Conservation (phyloP, 1,139 yeast species). For the Blastobotrys persicus region DNA sequence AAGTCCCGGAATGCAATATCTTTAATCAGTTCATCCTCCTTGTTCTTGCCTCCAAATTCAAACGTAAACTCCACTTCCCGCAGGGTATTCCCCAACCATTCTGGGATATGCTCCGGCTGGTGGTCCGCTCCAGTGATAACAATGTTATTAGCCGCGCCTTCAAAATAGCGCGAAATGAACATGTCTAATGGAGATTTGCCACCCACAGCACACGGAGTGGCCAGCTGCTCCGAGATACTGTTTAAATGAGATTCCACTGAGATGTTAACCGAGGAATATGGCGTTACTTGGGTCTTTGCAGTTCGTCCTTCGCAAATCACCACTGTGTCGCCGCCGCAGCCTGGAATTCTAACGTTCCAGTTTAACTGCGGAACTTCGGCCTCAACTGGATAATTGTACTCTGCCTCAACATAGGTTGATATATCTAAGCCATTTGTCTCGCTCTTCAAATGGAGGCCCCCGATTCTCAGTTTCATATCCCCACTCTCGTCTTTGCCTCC, state of each 20-base stretch:
- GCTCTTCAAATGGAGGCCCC: constrained; percentile 5
- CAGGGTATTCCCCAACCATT: constrained; percentile 23
- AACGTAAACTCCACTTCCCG: constrained; percentile 18
- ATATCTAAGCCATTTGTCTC: constrained; percentile 18
- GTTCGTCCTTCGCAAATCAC: constrained; percentile 24
- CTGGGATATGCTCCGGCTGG: constrained; percentile 21
- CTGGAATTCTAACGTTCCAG: constrained; percentile 29
- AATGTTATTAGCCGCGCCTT: constrained; percentile 23
- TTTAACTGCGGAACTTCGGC: constrained; percentile 24
- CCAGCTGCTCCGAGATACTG: constrained; percentile 20
- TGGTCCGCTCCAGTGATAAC: constrained; percentile 20
- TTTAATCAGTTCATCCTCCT: constrained; percentile 25
- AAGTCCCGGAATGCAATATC: constrained; percentile 26
- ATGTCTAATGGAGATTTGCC: constrained; percentile 27
- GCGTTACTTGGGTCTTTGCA: constrained; percentile 21
- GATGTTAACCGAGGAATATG: constrained; percentile 20
- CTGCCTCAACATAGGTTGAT: constrained; percentile 19
- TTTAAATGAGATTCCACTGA: constrained; percentile 21
- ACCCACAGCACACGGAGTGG: constrained; percentile 22
- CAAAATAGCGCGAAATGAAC: constrained; percentile 25
- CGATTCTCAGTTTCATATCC: constrained; percentile 10
- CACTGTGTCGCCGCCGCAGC: constrained; percentile 23
- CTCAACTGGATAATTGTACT: constrained; percentile 20
- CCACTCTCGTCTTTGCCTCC: constrained; percentile 15
- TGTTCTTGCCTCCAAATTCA: constrained; percentile 22